Base-by-base conservation (phyloP, 208 protist species). In the Porcisia deanei region DNA sequence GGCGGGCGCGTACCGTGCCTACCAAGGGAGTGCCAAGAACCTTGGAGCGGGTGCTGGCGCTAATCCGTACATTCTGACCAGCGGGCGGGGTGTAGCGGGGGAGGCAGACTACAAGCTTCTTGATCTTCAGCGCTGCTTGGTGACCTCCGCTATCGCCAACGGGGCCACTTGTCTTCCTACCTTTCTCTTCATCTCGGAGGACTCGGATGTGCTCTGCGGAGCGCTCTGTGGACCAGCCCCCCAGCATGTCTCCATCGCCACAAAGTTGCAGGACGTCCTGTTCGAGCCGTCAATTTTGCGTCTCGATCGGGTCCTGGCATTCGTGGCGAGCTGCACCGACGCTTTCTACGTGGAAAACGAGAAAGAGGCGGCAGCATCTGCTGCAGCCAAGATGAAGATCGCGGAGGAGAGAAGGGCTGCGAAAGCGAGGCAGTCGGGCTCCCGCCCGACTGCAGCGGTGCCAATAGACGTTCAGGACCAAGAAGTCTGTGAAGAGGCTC, bases 71-170 rank as follows among this genome's bases (percentile, higher is more conserved):
- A 69, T 97, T 20, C 60, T 93, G 30, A 87, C 89, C 66, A 95
- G 91, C 74, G 93, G 93, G 16, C 85, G 93, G 2, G 77, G 87
- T 8, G 90, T 97, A 25, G 88, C 88, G 3, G 93, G 93, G n/a
- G 93, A 97, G 73, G 93, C 88, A 22, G 93, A 97, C 64, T 97
- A 95, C 87, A 97, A 97, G 79, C 79, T 97, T 39, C 81, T 97
- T 1, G 88, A 94, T 64, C 68, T 95, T 47, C 93, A 97, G 58
- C 84, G 93, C 14, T 63, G 37, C 12, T 57, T 97, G 54, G 73
- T 91, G 14, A 81, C 75, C 22, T 66, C 76, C 39, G 77, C 87
- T 25, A 9, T 86, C 20, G 70, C 81, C 5, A 52, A 45, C 20
- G 69, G 66, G 0, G 73, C 80, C 3, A 67, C 71, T 16, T 16